A percentile compares a stretch with the other conserved stretches of the same genome.
phyloP scores from a whole-genome alignment of 805 yeast genomes.

The Spathaspora girioi region DNA sequence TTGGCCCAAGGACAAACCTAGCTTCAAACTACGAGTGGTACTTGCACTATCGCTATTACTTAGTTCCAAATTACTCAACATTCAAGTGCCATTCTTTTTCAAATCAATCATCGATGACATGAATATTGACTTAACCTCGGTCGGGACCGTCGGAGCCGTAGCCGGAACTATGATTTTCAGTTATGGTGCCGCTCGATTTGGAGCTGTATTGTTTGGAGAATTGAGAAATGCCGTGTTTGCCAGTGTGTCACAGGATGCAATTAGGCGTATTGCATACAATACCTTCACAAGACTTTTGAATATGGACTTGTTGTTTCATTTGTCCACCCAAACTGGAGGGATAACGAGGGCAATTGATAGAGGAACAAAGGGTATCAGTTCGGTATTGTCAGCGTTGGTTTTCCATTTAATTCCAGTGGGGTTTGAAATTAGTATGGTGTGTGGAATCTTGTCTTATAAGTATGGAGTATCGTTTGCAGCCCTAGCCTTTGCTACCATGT shows the following conservation, averaged over 20 bases:
- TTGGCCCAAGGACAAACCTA: slow-evolving; percentile 74
- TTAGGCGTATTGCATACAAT: slow-evolving; percentile 81
- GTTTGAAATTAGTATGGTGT: slow-evolving; percentile 87
- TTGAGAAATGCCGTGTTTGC: slow-evolving; percentile 94
- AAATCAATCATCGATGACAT: slow-evolving; percentile 81
- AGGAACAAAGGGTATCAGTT: slow-evolving; percentile 96
- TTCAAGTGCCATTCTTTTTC: slow-evolving; percentile 94
- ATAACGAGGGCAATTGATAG: slow-evolving; percentile 93
- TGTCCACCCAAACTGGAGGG: slow-evolving; percentile 93
- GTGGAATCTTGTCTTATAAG: slow-evolving; percentile 90
- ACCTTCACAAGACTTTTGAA: slow-evolving; percentile 81
- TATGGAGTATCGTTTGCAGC: slow-evolving; percentile 88
- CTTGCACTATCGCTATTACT: slow-evolving; percentile 72
- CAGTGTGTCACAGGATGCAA: slow-evolving; percentile 90
- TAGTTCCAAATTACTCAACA: slow-evolving; percentile 80
- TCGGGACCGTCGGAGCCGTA: slow-evolving; percentile 64
- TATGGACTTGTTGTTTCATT: slow-evolving; percentile 85
- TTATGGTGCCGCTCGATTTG: slow-evolving; percentile 91
- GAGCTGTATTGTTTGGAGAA: slow-evolving; percentile 93
- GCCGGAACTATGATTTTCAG: slow-evolving; percentile 70
- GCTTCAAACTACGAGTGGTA: slow-evolving; percentile 69
- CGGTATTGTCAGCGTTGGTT: slow-evolving; percentile 93
- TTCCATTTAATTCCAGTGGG: slow-evolving; percentile 92
- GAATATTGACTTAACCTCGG: slow-evolving; percentile 80
- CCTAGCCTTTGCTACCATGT: slow-evolving; percentile 83